Conservation (phyloP, 352 stramenopile species). For the Phytophthora meadii region DNA sequence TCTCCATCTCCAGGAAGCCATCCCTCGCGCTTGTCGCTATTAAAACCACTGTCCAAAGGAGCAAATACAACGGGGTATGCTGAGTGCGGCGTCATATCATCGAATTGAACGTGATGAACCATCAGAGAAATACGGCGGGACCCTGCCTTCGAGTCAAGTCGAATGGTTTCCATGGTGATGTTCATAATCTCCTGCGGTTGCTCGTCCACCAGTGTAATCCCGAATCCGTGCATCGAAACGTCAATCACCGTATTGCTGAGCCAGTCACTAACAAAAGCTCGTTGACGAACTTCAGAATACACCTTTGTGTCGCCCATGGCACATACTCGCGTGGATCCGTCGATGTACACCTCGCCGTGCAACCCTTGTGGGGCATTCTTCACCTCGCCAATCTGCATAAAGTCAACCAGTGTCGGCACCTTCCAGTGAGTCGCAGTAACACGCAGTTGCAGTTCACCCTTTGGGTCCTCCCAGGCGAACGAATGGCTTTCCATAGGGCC, state of each 20-base stretch:
- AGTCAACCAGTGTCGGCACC: constrained; percentile 74
- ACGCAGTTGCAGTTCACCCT: constrained; percentile 61
- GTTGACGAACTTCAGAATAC: constrained; percentile 65
- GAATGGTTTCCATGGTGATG: constrained; percentile 88
- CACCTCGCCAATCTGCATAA: constrained; percentile 76
- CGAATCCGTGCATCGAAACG: constrained; percentile 72
- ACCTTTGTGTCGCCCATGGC: constrained; percentile 76
- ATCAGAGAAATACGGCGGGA: constrained; percentile 64
- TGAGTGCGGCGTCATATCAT: constrained; percentile 83
- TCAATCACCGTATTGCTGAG: constrained; percentile 81
- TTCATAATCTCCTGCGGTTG: constrained; percentile 84
- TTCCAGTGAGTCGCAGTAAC: constrained; percentile 71
- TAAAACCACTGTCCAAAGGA: constrained; percentile 86
- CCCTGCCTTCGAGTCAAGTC: constrained; percentile 55
- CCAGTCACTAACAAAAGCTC: constrained; percentile 71
- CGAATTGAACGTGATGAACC: constrained; percentile 87
- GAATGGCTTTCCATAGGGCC: constrained; percentile 76
- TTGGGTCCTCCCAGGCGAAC: constrained; percentile 84
- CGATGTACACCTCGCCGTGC: constrained; percentile 88
- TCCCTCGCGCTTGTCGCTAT: constrained; percentile 86
- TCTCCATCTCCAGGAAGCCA: constrained; percentile 85
- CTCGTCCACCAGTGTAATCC: constrained; percentile 82
- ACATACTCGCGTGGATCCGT: constrained; percentile 80
- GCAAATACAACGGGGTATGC: constrained; percentile 81
- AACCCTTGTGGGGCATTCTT: constrained; percentile 61